Base-by-base conservation (phyloP, 139 green algal genomes). In the Coelastrella sp. region DNA sequence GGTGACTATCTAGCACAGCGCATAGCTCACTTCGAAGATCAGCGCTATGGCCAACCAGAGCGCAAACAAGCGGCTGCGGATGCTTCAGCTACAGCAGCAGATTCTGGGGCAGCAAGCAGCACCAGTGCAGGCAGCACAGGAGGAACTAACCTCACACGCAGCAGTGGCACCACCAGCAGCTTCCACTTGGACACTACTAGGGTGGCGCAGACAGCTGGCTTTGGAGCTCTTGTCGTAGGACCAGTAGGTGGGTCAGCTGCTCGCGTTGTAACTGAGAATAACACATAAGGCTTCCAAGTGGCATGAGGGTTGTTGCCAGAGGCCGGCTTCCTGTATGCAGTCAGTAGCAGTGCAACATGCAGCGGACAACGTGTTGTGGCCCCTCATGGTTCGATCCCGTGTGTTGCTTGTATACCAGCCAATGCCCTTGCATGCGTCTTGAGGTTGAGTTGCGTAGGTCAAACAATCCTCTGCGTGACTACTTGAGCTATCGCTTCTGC, bases 1-100 rank as follows among this genome's bases (percentile, higher is more conserved):
- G 93, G 92, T 19, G 93, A 95, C 56, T 58, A 88, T 2, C 77
- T 93, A 4, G 92, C 92, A 22, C 92, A 94, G 61, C 60, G 73
- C 10, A 66, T 94, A 13, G 64, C 87, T 47, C 57, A 88, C 4
- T 91, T 89, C 14, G 88, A 91, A 76, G 68, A 66, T 6, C 20
- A 68, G 13, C 54, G 58, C 23, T 90, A 84, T n/a, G 85, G 74
- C 22, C 5, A 76, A 32, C 17, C 68, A 76, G 17, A n/a, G 17
- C 16, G 5, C 68, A 47, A 47, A 47, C 32, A 47, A 47, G 32
- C 32, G 32, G 32, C 32, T 47, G 32, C 32, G 32, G 32, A 47
- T 47, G 32, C 32, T 47, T 47, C 32, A 47, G 32, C 32, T 47
- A 47, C 32, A 47, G 32, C 32, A 47, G 32, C n/a, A 88, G 32